A percentile compares a stretch with the other conserved stretches of the same genome.
phyloP scores from a whole-genome alignment of 345 rosid genomes.

The Microcos paniculata region DNA sequence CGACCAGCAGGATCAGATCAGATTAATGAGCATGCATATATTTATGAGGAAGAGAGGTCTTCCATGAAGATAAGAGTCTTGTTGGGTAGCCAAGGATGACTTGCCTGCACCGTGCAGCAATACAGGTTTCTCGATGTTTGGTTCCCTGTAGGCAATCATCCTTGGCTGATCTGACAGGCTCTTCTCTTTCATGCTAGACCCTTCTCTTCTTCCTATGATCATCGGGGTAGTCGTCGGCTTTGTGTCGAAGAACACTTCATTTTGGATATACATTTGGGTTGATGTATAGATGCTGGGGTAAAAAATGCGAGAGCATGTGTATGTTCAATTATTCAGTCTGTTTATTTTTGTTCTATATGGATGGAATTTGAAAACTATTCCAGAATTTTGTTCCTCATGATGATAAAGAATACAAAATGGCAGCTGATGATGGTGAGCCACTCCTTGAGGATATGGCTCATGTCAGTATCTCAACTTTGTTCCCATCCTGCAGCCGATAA shows the following conservation, averaged over 20 bases:
- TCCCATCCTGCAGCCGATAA: background rate
- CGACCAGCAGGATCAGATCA: background rate
- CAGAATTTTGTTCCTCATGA: background rate
- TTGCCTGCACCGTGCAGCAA: conserved; percentile 4
- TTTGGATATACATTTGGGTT: background rate
- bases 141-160: conserved; percentile 35
- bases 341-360: background rate
- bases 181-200: conserved; percentile 40
- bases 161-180: conserved; percentile 39
- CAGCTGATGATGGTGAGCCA: conserved; percentile 5
- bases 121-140: background rate
- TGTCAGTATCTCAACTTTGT: background rate
- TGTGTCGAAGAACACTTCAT: background rate
- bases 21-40: background rate
- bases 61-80: conserved; percentile 16
- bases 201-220: conserved; percentile 25
- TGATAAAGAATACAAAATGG: background rate
- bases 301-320: background rate
- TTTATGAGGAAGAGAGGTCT: conserved; percentile 16
- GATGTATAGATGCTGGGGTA: background rate
- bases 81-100: conserved; percentile 24
- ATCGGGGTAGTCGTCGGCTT: background rate
- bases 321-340: background rate
- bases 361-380: background rate
- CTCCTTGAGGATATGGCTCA: conserved; percentile 14